Evolutionary conservation across 2,329 filamentous ascomycete genomes (phyloP), one percentile per base, ranked within the genome.

Genomic region (Coniochaeta sp.): DNA sequence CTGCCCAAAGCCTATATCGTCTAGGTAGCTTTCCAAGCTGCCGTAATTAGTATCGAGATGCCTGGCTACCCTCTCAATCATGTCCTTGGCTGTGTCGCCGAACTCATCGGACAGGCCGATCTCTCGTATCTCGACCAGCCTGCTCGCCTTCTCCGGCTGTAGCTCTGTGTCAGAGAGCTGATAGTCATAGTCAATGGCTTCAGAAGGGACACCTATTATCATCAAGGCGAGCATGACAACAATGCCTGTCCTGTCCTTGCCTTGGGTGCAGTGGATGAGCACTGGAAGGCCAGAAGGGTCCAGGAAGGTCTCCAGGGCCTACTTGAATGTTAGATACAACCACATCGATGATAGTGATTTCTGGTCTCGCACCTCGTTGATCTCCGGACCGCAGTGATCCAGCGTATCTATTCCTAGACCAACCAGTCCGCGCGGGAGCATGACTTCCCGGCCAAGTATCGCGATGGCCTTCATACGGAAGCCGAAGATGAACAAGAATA

Each of bases 261-360:
- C 92, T 68, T 96, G 91, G 0, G 91, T 95, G 72, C 92, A 96
- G 72, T 96, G 91, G 2, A 95, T 76, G 8, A 96, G 70, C 1
- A 87, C 73, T 0, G 91, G 91, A 64, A 86, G 85, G 17, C 58
- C 58, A 4, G 26, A n/a, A 17, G 65, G 58, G 6, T 59, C 54
- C n/a, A 66, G 61, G 22, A 67, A 52, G 33, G 60, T 58, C 40
- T 59, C 57, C 19, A 68, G 63, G 11, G 65, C 60, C 59, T 61
- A 34, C n/a, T 26, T 19, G 6, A 11, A 19, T 19, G 33, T 57
- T 24, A 57, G 33, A 16, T n/a, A 33, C n/a, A 5, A 26, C 3
- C 4, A n/a, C 28, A 19, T 5, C 17, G 52, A 3, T 34, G 9
- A 26, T 33, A 17, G n/a, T 31, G 3, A n/a, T 11, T n/a, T 33